phyloP scores from a whole-genome alignment of 495 filamentous ascomycete genomes.

The Tuber magnatum region DNA sequence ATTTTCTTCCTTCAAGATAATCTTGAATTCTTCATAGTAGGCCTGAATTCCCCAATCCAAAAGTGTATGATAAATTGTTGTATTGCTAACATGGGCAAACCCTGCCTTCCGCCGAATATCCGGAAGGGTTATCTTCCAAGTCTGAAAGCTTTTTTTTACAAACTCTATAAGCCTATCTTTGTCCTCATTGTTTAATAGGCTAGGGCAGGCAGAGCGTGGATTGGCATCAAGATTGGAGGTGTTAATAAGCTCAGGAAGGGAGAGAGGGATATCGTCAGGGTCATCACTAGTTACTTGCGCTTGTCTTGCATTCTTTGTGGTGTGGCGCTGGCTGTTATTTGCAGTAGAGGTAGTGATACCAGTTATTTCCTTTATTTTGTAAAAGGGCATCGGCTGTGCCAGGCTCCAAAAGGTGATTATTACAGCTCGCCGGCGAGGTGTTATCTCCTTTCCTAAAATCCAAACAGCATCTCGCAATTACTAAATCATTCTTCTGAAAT shows the following conservation, averaged over 20 bases:
- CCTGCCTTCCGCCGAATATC: not conserved
- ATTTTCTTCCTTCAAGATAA: slow-evolving; percentile 4
- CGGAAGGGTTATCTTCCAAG: not conserved
- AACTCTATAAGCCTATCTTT: not conserved
- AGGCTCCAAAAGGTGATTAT: slow-evolving; percentile 5
- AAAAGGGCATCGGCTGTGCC: not conserved
- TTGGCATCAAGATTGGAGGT: not conserved
- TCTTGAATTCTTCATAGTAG: slow-evolving; percentile 5
- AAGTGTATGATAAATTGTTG: not conserved
- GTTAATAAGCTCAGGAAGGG: not conserved
- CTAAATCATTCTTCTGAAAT: too few species aligned
- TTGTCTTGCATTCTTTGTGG: not conserved
- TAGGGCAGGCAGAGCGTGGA: not conserved
- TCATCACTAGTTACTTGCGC: not conserved
- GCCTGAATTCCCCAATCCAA: not conserved
- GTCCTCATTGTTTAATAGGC: not conserved
- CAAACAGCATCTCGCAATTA: too few species aligned
- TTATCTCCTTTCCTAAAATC: slow-evolving; percentile 3
- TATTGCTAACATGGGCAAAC: not conserved
- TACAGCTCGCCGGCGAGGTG: not conserved
- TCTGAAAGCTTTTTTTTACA: not conserved
- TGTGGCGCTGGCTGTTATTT: slow-evolving; percentile 1
- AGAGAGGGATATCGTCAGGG: not conserved
- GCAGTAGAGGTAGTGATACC: not conserved
- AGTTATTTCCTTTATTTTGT: not conserved